phyloP scores from a whole-genome alignment of 352 stramenopile genomes.

The Vaucheria bursata region DNA sequence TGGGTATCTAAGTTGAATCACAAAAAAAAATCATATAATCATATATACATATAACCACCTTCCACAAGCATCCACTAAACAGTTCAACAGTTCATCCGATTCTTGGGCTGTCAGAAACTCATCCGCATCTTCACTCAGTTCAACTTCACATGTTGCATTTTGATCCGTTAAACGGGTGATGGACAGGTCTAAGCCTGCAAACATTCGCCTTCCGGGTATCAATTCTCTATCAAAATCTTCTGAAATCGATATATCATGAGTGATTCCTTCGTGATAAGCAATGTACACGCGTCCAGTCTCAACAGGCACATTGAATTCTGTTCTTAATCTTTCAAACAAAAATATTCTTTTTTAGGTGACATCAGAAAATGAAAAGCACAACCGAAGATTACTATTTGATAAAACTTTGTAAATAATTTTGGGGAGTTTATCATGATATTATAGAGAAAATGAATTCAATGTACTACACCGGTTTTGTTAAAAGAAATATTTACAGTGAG shows the following conservation, averaged over 20 bases:
- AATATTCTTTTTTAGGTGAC: no score
- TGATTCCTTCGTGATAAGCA: constrained; percentile 69
- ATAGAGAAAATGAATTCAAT: no score
- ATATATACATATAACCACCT: constrained; percentile 10
- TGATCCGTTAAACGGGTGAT: neutral
- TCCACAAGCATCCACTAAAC: constrained; percentile 36
- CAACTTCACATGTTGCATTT: neutral
- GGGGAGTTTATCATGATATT: no score
- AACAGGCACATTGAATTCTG: constrained; percentile 69
- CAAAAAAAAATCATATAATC: neutral
- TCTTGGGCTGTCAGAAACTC: constrained; percentile 9
- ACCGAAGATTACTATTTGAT: no score
- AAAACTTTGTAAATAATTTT: no score
- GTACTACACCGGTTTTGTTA: no score
- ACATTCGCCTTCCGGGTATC: neutral
- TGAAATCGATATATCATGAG: constrained; percentile 23
- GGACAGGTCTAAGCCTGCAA: neutral
- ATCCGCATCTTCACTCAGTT: neutral
- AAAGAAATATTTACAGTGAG: no score
- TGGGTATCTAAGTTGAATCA: no score
- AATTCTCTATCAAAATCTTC: neutral
- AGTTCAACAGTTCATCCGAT: constrained; percentile 25
- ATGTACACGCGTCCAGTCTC: constrained; percentile 67
- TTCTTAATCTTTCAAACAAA: constrained; percentile 64
- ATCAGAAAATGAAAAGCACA: no score